Conservation (phyloP, 1,284 basidiomycete species). For the Stygiomarasmius scandens region DNA sequence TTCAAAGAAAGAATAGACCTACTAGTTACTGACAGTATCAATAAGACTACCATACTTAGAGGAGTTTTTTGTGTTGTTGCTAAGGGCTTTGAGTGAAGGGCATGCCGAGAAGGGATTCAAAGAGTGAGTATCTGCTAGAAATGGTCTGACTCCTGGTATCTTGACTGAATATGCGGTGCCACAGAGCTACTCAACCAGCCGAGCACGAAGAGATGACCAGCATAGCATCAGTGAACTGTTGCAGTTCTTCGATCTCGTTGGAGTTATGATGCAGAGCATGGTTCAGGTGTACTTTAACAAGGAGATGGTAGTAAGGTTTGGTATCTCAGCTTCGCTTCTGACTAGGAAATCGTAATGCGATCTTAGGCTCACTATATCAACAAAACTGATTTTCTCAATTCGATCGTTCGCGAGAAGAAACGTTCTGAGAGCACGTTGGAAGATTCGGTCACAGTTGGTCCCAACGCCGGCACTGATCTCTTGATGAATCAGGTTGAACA, state of each 20-base stretch:
- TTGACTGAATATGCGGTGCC: neutral
- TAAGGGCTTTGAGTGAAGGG: slow-evolving; percentile 77
- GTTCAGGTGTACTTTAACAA: slow-evolving; percentile 98
- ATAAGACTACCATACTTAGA: too few relatives aligned
- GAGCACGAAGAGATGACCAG: slow-evolving; percentile 78
- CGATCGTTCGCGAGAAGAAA: slow-evolving; percentile 95
- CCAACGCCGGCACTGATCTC: slow-evolving; percentile 95
- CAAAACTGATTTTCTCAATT: slow-evolving; percentile 91
- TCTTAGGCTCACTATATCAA: slow-evolving; percentile 82
- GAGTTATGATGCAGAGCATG: slow-evolving; percentile 97
- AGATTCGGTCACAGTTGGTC: slow-evolving; percentile 88
- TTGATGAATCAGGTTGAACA: slow-evolving; percentile 98
- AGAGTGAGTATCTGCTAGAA: slow-evolving; percentile 65
- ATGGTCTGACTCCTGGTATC: neutral
- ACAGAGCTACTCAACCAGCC: slow-evolving; percentile 81
- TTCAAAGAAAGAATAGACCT: too few relatives aligned
- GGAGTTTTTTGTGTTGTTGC: slow-evolving; percentile 85
- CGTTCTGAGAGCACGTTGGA: slow-evolving; percentile 91
- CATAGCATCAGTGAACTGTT: slow-evolving; percentile 90
- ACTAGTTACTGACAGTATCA: too few relatives aligned
- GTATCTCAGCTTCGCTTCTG: neutral
- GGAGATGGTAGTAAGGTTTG: slow-evolving; percentile 72
- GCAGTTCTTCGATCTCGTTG: slow-evolving; percentile 97
- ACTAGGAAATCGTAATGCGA: slow-evolving; percentile 1
- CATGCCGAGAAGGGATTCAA: slow-evolving; percentile 89